A percentile compares a stretch with the other conserved stretches of the same genome.
Conservation (phyloP, 352 stramenopile genomes). For the Phytophthora hybrid region DNA sequence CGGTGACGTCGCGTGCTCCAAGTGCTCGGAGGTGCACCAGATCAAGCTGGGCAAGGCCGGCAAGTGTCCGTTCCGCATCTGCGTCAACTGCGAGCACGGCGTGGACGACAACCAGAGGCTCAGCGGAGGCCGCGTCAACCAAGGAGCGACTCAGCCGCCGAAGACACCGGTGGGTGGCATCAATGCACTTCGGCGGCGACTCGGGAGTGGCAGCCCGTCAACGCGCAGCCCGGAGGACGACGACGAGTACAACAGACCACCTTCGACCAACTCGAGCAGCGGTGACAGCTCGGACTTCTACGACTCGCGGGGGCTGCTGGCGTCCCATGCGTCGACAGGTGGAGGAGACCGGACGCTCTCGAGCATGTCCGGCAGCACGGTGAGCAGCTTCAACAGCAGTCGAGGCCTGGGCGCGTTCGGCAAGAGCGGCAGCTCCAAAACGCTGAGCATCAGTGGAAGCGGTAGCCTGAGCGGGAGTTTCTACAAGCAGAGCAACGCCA, state of each 20-base stretch:
- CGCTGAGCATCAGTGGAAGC: slow-evolving; percentile 45
- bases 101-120: slow-evolving; percentile 36
- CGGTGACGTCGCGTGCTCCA: slow-evolving; percentile 74
- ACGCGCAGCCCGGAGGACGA: slow-evolving; percentile 30
- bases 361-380: slow-evolving; percentile 40
- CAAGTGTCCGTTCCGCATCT: slow-evolving; percentile 71
- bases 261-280: slow-evolving; percentile 50
- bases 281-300: slow-evolving; percentile 50
- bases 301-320: slow-evolving; percentile 45
- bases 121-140: slow-evolving; percentile 20
- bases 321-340: slow-evolving; percentile 19
- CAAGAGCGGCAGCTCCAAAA: slow-evolving; percentile 48
- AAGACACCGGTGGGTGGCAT: slow-evolving; percentile 30
- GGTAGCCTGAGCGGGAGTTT: slow-evolving; percentile 45
- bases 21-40: slow-evolving; percentile 73
- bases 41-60: slow-evolving; percentile 65
- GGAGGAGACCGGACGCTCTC: slow-evolving; percentile 36
- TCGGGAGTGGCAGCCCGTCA: slow-evolving; percentile 22
- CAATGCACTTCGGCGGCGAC: slow-evolving; percentile 34
- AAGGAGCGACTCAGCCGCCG: slow-evolving; percentile 27
- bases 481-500: slow-evolving; percentile 49
- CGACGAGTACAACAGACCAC: slow-evolving; percentile 34
- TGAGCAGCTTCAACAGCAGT: slow-evolving; percentile 44
- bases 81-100: slow-evolving; percentile 55
- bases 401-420: slow-evolving; percentile 35